Evolutionary conservation across 129 eudicot genomes (phyloP).

Genomic region (Oenanthe sinensis): DNA sequence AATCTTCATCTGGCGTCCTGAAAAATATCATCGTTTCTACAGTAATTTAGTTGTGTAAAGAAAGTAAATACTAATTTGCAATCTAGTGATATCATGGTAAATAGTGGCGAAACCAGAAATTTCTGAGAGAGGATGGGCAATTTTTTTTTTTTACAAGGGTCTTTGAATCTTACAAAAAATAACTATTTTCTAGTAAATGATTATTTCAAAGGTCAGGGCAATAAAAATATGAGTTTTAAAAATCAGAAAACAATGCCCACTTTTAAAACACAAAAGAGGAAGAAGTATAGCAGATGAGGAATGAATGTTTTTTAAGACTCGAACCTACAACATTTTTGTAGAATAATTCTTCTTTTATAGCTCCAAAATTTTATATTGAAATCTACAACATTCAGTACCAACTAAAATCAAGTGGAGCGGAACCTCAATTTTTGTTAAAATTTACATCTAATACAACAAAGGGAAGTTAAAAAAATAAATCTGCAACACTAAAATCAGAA

Average conservation of each 20-base stretch:
- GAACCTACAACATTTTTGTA: too few relatives aligned
- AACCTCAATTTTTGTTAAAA: background rate
- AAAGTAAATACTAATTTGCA: background rate
- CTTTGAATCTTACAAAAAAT: too few relatives aligned
- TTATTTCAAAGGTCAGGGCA: too few relatives aligned
- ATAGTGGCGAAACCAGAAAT: background rate
- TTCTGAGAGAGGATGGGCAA: too few relatives aligned
- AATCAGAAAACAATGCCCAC: too few relatives aligned
- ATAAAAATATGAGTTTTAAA: too few relatives aligned
- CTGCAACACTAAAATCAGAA: background rate
- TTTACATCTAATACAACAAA: background rate
- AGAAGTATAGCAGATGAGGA: too few relatives aligned
- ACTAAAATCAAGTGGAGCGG: background rate
- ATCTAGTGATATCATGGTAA: background rate
- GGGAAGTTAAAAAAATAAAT: background rate
- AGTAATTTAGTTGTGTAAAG: background rate
- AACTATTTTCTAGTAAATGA: too few relatives aligned
- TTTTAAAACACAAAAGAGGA: too few relatives aligned
- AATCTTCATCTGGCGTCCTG: conserved; percentile 98
- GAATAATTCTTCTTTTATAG: background rate
- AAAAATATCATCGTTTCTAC: conserved; percentile 10
- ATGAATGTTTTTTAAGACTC: too few relatives aligned
- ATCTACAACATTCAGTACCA: background rate
- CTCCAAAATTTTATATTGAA: background rate
- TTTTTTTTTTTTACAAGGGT: too few relatives aligned